Evolutionary conservation across 495 filamentous ascomycete species (phyloP).

Genomic region (Penicillium crystallinum): DNA sequence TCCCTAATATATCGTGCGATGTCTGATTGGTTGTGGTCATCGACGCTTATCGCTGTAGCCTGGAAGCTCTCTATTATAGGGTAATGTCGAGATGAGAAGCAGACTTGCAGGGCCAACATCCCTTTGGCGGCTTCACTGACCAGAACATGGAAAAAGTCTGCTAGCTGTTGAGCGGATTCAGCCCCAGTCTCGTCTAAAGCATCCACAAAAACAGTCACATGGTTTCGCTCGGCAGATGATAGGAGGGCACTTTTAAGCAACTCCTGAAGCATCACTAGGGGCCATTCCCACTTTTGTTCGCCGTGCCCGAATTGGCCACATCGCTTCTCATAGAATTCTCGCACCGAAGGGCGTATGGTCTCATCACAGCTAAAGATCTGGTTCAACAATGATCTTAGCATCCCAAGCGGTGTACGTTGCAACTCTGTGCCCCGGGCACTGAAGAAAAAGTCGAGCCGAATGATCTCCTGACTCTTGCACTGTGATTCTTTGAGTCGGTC

Average conservation of each 20-base stretch:
- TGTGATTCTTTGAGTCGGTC: slow-evolving; percentile 3
- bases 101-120: too few relatives aligned
- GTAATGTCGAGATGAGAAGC: too few relatives aligned
- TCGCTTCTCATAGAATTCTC: slow-evolving; percentile 8
- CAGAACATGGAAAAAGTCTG: slow-evolving; percentile 13
- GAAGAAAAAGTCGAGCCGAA: slow-evolving; percentile 17
- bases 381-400: slow-evolving; percentile 13
- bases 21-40: too few relatives aligned
- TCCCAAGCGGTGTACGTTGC: slow-evolving; percentile 13
- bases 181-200: slow-evolving; percentile 18
- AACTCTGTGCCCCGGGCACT: slow-evolving; percentile 11
- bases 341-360: slow-evolving; percentile 2
- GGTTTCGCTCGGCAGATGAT: not conserved
- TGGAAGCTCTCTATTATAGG: too few relatives aligned
- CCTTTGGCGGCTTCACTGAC: too few relatives aligned
- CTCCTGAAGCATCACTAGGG: slow-evolving; percentile 6
- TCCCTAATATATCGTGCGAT: too few relatives aligned
- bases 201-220: slow-evolving; percentile 15
- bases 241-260: slow-evolving; percentile 7
- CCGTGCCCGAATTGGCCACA: slow-evolving; percentile 5
- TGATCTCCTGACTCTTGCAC: not conserved
- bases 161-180: slow-evolving; percentile 4
- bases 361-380: slow-evolving; percentile 6
- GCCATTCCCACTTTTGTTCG: slow-evolving; percentile 12
- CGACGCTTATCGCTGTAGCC: too few relatives aligned